These are phyloP conservation scores for Cercospora berteroae DNA, from an alignment of 2,329 filamentous ascomycete genomes.

Conservation along the genomic window DNA sequence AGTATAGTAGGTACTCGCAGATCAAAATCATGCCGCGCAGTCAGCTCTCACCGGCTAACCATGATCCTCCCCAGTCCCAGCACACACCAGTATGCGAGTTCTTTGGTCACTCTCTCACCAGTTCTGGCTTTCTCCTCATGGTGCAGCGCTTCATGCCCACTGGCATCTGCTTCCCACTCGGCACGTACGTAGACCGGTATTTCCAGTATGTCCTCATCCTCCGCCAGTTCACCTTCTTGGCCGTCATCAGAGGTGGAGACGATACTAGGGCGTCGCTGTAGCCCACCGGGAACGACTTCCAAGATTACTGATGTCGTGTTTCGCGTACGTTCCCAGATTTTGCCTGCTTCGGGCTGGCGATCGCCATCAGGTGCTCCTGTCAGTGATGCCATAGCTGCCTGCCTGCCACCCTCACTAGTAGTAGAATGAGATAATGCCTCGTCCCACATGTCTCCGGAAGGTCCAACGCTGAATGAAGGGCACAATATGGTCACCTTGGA, in stretches of 20 bases:
- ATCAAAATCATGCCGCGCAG: not conserved
- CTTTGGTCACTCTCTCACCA: conserved; percentile 71
- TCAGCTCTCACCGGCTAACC: not conserved
- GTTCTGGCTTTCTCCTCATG: conserved; percentile 48
- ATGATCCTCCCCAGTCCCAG: conserved; percentile 78
- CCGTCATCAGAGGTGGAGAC: conserved; percentile 33
- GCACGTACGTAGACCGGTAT: conserved; percentile 91
- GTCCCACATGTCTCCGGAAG: conserved; percentile 85
- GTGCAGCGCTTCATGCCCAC: conserved; percentile 60
- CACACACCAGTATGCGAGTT: conserved; percentile 94
- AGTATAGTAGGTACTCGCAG: no score
- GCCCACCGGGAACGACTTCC: conserved; percentile 69
- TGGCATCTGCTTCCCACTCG: conserved; percentile 76
- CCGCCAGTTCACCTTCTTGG: conserved; percentile 45
- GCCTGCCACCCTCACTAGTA: conserved; percentile 29
- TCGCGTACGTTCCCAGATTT: conserved; percentile 90
- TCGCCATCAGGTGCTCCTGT: conserved; percentile 46
- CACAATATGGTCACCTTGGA: conserved; percentile 88
- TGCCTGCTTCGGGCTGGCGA: conserved; percentile 77
- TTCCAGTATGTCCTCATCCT: conserved; percentile 69
- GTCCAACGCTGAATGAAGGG: conserved; percentile 89
- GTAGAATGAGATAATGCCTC: conserved; percentile 66
- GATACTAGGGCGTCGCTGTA: conserved; percentile 36
- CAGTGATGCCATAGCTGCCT: conserved; percentile 35
- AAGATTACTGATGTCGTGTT: conserved; percentile 96